Evolutionary conservation across 345 rosid species (phyloP).

Genomic region (Citrus australasica): DNA sequence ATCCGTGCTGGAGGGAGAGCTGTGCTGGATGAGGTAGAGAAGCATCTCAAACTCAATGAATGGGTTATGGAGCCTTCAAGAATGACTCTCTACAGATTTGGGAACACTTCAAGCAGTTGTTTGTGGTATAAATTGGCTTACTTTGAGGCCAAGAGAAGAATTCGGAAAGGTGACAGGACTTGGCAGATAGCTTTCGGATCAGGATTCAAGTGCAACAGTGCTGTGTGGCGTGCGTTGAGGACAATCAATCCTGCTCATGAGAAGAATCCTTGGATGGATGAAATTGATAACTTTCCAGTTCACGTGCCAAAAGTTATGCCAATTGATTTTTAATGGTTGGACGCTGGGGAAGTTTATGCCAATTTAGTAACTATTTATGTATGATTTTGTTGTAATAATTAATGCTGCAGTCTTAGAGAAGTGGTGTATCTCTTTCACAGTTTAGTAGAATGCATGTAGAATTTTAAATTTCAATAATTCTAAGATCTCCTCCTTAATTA

Average conservation of each 20-base stretch:
- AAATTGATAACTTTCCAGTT: constrained; percentile 36
- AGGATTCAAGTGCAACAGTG: constrained; percentile 74
- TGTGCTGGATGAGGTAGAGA: constrained; percentile 61
- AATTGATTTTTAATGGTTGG: not conserved
- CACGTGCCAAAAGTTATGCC: constrained; percentile 32
- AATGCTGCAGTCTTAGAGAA: not conserved
- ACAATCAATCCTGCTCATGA: constrained; percentile 35
- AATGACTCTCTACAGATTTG: constrained; percentile 70
- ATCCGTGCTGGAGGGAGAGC: constrained; percentile 72
- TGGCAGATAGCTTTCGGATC: constrained; percentile 84
- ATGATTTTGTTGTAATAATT: not conserved
- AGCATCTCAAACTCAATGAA: constrained; percentile 44
- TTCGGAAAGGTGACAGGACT: constrained; percentile 50
- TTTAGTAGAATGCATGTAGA: no score
- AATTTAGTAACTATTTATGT: no score
- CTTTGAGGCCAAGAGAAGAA: constrained; percentile 61
- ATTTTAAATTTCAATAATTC: no score
- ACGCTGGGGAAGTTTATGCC: not conserved
- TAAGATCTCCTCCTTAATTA: no score
- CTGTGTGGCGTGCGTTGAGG: constrained; percentile 51
- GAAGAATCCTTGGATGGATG: constrained; percentile 60
- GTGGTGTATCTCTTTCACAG: no score
- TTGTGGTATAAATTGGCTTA: constrained; percentile 75
- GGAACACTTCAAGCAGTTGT: constrained; percentile 69
- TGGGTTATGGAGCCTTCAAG: constrained; percentile 79